A percentile compares a stretch with the other conserved stretches of the same genome.
These are phyloP conservation scores for Planoprotostelium fungivorum DNA, from an alignment of 78 protist species.

Conservation along the genomic window DNA sequence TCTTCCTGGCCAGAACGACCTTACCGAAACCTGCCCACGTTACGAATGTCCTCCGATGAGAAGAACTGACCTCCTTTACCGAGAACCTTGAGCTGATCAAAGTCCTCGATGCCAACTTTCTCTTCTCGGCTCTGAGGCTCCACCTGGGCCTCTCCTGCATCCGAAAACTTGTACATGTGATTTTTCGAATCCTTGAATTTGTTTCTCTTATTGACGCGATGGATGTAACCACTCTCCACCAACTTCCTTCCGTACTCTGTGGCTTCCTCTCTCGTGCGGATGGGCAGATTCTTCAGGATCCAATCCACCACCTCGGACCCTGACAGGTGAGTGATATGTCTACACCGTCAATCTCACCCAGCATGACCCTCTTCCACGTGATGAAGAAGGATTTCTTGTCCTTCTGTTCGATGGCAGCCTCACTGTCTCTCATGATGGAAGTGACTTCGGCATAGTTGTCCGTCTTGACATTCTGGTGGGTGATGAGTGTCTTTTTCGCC, in stretches of 20 bases:
- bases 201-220: background rate
- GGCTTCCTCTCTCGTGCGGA: background rate
- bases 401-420: background rate
- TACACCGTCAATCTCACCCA: background rate
- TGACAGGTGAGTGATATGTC: background rate
- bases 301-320: background rate
- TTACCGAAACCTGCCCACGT: constrained; percentile 33
- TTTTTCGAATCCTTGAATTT: background rate
- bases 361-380: background rate
- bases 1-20: constrained; percentile 79
- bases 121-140: background rate
- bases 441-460: background rate
- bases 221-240: background rate
- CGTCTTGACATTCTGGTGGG: background rate
- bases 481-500: background rate
- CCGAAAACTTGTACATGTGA: background rate
- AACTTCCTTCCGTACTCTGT: background rate
- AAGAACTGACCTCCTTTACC: constrained; percentile 74
- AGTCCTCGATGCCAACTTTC: constrained; percentile 70
- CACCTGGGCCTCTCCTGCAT: background rate
- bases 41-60: background rate
- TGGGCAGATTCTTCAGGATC: background rate
- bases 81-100: constrained; percentile 69
- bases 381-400: background rate
- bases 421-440: background rate